phyloP scores from a whole-genome alignment of 2,329 filamentous ascomycete species.

The Colletotrichum australisinense region DNA sequence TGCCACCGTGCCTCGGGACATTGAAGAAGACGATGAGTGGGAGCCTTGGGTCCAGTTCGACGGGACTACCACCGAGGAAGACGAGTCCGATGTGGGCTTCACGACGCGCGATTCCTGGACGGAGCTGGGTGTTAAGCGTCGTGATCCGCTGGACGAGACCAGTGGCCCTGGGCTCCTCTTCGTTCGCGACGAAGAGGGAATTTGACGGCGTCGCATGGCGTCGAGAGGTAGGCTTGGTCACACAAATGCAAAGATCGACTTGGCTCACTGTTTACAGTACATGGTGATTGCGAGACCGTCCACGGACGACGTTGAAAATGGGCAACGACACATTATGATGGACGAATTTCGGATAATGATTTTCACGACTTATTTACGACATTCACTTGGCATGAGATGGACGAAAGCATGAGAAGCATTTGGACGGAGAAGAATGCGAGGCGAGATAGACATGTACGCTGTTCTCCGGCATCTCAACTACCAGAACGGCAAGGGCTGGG shows the following conservation, averaged over 20 bases:
- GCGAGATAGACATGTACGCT: not conserved
- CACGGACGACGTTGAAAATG: not conserved
- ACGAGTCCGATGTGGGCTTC: not conserved
- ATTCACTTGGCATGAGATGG: not conserved
- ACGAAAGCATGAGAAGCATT: too few species aligned
- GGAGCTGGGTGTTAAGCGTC: slow-evolving; percentile 4
- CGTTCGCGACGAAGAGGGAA: not conserved
- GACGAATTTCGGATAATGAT: not conserved
- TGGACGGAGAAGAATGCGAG: not conserved
- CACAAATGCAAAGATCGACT: not conserved
- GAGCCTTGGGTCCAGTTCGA: slow-evolving; percentile 10
- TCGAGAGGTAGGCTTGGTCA: not conserved
- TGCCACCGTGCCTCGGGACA: not conserved
- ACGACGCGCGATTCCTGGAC: slow-evolving; percentile 12
- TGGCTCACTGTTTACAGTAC: not conserved
- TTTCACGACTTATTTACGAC: slow-evolving; percentile 1
- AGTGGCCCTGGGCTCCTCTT: not conserved
- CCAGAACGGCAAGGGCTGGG: not conserved
- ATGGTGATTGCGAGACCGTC: not conserved
- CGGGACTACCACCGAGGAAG: not conserved
- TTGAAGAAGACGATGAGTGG: not conserved
- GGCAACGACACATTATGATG: not conserved
- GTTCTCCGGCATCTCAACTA: not conserved
- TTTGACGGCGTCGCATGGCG: not conserved
- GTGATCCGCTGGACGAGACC: slow-evolving; percentile 1